A percentile compares a stretch with the other conserved stretches of the same genome.
Conservation (phyloP, 2,329 filamentous ascomycete genomes). For the Tolypocladium nubicola region DNA sequence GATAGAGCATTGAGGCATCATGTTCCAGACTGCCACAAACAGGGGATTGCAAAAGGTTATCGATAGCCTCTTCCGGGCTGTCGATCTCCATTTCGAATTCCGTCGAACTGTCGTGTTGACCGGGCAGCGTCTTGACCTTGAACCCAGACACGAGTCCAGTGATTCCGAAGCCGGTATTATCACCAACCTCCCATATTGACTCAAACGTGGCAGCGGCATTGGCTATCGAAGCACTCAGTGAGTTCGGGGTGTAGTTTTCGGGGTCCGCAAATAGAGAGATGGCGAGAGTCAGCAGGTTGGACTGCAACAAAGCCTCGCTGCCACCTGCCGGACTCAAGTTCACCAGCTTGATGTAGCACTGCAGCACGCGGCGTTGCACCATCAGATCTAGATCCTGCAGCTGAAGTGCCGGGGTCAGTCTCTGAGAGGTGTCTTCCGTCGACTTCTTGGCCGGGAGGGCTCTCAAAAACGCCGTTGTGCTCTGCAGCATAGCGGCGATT, state of each 20-base stretch:
- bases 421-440: conserved; percentile 75
- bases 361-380: conserved; percentile 84
- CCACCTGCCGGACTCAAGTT: conserved; percentile 78
- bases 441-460: conserved; percentile 74
- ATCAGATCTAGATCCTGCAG: conserved; percentile 85
- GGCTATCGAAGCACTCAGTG: conserved; percentile 82
- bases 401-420: conserved; percentile 75
- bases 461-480: conserved; percentile 82
- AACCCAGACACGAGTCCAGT: conserved; percentile 76
- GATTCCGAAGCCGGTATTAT: conserved; percentile 91
- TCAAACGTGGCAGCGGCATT: conserved; percentile 85
- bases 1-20: conserved; percentile 74
- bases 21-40: conserved; percentile 80
- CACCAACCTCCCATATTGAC: conserved; percentile 86
- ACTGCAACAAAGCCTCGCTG: conserved; percentile 78
- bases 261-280: conserved; percentile 90
- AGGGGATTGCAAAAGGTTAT: conserved; percentile 53
- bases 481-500: conserved; percentile 89
- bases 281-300: conserved; percentile 80
- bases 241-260: conserved; percentile 75
- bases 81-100: conserved; percentile 38
- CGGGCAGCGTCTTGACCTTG: conserved; percentile 57
- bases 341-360: conserved; percentile 88
- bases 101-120: conserved; percentile 47
- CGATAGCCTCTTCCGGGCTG: conserved; percentile 55